Base-by-base conservation (phyloP, 176 grass and related monocot genomes). In the Oryza glumipatula region DNA sequence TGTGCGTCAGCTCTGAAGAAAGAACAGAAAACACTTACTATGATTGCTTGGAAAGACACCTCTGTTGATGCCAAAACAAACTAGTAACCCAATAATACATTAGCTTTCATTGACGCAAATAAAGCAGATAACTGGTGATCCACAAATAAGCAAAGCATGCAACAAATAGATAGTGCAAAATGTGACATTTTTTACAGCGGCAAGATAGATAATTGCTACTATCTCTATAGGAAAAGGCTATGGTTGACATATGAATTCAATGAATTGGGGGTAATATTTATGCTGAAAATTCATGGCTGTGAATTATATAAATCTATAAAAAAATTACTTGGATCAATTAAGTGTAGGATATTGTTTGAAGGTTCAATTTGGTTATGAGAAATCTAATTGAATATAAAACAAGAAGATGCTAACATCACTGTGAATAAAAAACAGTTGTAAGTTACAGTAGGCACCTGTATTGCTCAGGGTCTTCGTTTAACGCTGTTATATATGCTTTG, bases 391-490 rank as follows among this genome's bases (percentile, higher is more conserved):
- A 56, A 52, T 44, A 24, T 58, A 21, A 84, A 77, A 7, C 19
- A 69, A 16, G 6, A 76, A 39, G 64, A 67, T 83, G 49, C 65
- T 33, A 74, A 69, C 33, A 79, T 79, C 47, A 83, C 48, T 75
- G n/a, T 67, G 5, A 52, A 16, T 30, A 6, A 67, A 68, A 81
- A 10, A 11, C 80, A 79, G 23, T 49, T 54, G 56, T 24, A 16
- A 67, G 36, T 65, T 84, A 79, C 64, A 69, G 68, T 80, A 78
- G 56, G 52, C 74, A 96, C 94, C 94, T 96, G 78, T 96, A 96
- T 48, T 91, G 84, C 19, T 89, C 82, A 79, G 91, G 94, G 75
- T 92, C 88, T 83, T 99, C 97, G n/a, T 94, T 99, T 68, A 99
- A 86, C 12, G 97, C 89, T 75, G 78, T 71, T 67, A 99, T 87